A percentile compares a stretch with the other conserved stretches of the same genome.
These are phyloP conservation scores for Pisolithus orientalis DNA, from an alignment of 768 basidiomycete species.

Conservation along the genomic window DNA sequence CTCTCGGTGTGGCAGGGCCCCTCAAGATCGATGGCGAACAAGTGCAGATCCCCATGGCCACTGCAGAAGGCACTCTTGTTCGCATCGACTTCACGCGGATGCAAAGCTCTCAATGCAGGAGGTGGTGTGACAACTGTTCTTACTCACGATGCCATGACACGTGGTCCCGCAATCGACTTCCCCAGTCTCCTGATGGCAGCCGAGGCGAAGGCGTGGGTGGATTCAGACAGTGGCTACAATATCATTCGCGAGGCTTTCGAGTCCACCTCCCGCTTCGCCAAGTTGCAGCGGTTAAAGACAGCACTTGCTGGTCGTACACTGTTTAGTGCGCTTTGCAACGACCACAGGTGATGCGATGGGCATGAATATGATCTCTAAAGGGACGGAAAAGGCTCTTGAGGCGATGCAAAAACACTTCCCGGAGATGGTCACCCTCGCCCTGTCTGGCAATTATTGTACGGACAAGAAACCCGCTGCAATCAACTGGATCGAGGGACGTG, in stretches of 20 bases:
- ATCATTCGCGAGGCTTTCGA: constrained; percentile 85
- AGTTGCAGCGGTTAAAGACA: constrained; percentile 78
- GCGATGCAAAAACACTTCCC: constrained; percentile 75
- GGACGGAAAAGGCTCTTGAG: constrained; percentile 91
- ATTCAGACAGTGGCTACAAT: constrained; percentile 69
- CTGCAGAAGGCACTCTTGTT: constrained; percentile 99
- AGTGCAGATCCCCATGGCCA: constrained; percentile 96
- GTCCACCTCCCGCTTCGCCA: constrained; percentile 89
- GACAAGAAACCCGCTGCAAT: constrained; percentile 99
- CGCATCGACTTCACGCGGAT: constrained; percentile 94
- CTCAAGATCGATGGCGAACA: constrained; percentile 81
- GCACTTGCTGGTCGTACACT: constrained; percentile 91
- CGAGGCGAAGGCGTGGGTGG: constrained; percentile 82
- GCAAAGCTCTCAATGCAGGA: constrained; percentile 94
- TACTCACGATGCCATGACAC: constrained; percentile 92
- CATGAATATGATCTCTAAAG: constrained; percentile 99
- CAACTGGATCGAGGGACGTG: constrained; percentile 99
- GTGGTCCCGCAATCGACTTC: constrained; percentile 98
- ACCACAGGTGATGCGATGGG: constrained; percentile 99
- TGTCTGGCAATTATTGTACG: constrained; percentile 98
- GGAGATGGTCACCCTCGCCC: constrained; percentile 82
- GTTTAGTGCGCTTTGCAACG: constrained; percentile 89
- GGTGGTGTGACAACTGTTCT: constrained; percentile 95
- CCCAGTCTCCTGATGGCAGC: constrained; percentile 75
- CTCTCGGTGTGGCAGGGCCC: constrained; percentile 94